Conservation (phyloP, 1,284 basidiomycete species). For the Leccinum solheimii region DNA sequence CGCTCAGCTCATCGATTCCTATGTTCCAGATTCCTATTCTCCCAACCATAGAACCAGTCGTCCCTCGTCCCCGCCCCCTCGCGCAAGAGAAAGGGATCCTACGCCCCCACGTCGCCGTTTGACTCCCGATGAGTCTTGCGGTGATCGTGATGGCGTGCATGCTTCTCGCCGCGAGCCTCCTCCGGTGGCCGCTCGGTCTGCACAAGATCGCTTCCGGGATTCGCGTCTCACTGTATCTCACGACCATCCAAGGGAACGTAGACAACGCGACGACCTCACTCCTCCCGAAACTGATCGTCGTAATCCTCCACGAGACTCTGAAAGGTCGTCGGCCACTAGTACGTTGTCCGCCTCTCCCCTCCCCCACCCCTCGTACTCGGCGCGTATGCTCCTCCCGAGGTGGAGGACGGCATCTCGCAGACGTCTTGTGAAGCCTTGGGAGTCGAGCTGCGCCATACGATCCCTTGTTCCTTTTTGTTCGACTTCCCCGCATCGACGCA, state of each 20-base stretch:
- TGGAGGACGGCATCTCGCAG: slow-evolving; percentile 46
- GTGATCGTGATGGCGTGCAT: slow-evolving; percentile 25
- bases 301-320: slow-evolving; percentile 40
- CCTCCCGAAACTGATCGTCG: slow-evolving; percentile 34
- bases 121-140: slow-evolving; percentile 24
- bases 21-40: slow-evolving; percentile 34
- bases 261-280: slow-evolving; percentile 27
- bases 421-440: slow-evolving; percentile 54
- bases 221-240: slow-evolving; percentile 13
- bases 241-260: slow-evolving; percentile 27
- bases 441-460: slow-evolving; percentile 45
- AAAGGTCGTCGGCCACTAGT: slow-evolving; percentile 61
- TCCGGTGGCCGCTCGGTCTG: slow-evolving; percentile 20
- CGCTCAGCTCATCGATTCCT: slow-evolving; percentile 33
- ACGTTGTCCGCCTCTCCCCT: slow-evolving; percentile 74
- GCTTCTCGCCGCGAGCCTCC: slow-evolving; percentile 32
- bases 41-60: slow-evolving; percentile 25
- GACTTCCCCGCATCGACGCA: slow-evolving; percentile 50
- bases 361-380: slow-evolving; percentile 43
- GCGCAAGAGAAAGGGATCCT: slow-evolving; percentile 26
- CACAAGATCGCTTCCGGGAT: slow-evolving; percentile 27
- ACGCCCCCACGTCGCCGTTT: slow-evolving; percentile 20
- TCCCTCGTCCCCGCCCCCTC: slow-evolving; percentile 23
- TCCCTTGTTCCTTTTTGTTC: slow-evolving; percentile 43
- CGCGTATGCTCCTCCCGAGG: slow-evolving; percentile 48